phyloP scores from a whole-genome alignment of 2,329 filamentous ascomycete species.

The Fusarium tupiense region DNA sequence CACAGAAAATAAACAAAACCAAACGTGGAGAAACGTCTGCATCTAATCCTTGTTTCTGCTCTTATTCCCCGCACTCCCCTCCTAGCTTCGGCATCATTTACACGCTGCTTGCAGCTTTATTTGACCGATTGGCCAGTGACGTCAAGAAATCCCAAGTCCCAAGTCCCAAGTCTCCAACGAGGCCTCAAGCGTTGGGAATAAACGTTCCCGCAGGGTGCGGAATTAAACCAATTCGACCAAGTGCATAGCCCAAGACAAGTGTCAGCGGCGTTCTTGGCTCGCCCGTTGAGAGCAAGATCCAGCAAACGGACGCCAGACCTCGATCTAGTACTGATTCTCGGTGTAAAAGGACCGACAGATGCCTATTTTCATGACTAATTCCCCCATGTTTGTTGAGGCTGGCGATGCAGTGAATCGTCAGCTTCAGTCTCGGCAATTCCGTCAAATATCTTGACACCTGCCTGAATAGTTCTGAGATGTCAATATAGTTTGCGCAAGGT shows the following conservation, averaged over 20 bases:
- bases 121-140: slow-evolving; percentile 39
- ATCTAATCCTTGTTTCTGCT: slow-evolving; percentile 19
- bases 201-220: slow-evolving; percentile 2
- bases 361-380: neutral
- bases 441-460: slow-evolving; percentile 14
- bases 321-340: neutral
- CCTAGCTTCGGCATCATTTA: slow-evolving; percentile 7
- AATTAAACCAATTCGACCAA: slow-evolving; percentile 5
- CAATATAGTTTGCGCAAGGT: neutral
- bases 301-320: neutral
- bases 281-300: neutral
- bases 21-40: slow-evolving; percentile 32
- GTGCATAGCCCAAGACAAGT: neutral
- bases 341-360: slow-evolving; percentile 2
- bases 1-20: slow-evolving; percentile 13
- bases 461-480: slow-evolving; percentile 1
- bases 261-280: slow-evolving; percentile 37
- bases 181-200: neutral
- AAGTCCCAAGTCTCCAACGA: neutral
- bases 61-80: slow-evolving; percentile 35
- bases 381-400: neutral
- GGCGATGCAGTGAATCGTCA: neutral
- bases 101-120: slow-evolving; percentile 14
- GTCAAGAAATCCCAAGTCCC: slow-evolving; percentile 19
- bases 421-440: neutral